Conservation (phyloP, 73 alveolate species). For the Strombidium stylifer region DNA sequence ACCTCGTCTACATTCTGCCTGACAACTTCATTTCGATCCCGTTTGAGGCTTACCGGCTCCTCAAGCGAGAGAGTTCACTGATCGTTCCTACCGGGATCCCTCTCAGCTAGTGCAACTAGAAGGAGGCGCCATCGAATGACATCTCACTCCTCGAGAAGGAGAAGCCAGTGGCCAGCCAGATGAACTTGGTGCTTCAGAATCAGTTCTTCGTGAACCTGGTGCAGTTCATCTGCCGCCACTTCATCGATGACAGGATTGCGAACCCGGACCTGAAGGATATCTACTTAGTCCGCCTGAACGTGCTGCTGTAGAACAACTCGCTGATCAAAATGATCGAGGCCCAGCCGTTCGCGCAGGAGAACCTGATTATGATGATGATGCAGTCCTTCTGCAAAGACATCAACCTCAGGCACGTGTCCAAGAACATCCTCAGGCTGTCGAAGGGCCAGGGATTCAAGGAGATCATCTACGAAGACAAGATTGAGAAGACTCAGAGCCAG, state of each 20-base stretch:
- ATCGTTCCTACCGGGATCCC: no score
- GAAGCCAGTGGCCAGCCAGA: no score
- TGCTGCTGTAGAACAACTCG: constrained; percentile 5
- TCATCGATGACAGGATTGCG: constrained; percentile 29
- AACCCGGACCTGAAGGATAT: constrained; percentile 49
- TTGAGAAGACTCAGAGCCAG: constrained; percentile 33
- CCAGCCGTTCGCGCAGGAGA: neutral
- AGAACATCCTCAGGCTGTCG: constrained; percentile 40
- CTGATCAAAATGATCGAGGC: constrained; percentile 13
- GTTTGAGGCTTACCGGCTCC: constrained; percentile 37
- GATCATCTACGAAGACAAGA: neutral
- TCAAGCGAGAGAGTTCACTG: constrained; percentile 36
- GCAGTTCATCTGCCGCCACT: constrained; percentile 34
- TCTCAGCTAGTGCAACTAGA: no score
- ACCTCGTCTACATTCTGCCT: constrained; percentile 26
- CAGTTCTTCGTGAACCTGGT: constrained; percentile 3
- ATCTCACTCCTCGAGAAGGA: no score
- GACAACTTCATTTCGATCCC: constrained; percentile 24
- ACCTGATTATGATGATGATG: constrained; percentile 20
- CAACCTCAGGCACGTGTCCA: constrained; percentile 5
- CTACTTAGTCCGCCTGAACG: constrained; percentile 32
- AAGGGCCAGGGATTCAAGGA: constrained; percentile 54
- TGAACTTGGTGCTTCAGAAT: neutral
- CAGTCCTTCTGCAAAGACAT: constrained; percentile 31
- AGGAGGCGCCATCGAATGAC: no score